Evolutionary conservation across 1,139 yeast species (phyloP).

Genomic region (Geotrichum klebahnii): DNA sequence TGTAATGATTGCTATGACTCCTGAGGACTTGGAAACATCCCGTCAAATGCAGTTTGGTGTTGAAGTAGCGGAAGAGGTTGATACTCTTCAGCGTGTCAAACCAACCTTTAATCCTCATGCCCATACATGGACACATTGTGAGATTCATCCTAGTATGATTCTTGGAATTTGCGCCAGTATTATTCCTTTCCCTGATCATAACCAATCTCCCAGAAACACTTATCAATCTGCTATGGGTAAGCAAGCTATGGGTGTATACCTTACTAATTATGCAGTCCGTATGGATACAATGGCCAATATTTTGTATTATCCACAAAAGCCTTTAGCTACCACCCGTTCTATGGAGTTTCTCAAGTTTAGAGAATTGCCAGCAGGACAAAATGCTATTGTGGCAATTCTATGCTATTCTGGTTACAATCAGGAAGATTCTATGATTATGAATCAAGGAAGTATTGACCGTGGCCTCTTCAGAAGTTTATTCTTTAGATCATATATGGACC

Average conservation of each 20-base stretch:
- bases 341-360: slow-evolving; percentile 97
- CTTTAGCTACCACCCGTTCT: slow-evolving; percentile 97
- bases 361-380: slow-evolving; percentile 98
- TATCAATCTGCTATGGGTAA: slow-evolving; percentile 99
- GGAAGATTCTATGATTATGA: slow-evolving; percentile 99
- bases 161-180: slow-evolving; percentile 97
- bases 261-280: slow-evolving; percentile 91
- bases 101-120: slow-evolving; percentile 58
- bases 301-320: slow-evolving; percentile 95
- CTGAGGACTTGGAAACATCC: slow-evolving; percentile 83
- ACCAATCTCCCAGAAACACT: slow-evolving; percentile 98
- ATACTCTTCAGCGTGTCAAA: slow-evolving; percentile 85
- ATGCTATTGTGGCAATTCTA: slow-evolving; percentile 95
- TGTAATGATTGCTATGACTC: slow-evolving; percentile 97
- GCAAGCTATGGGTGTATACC: slow-evolving; percentile 99
- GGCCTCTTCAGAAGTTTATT: slow-evolving; percentile 93
- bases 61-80: slow-evolving; percentile 48
- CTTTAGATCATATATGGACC: slow-evolving; percentile 97
- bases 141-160: slow-evolving; percentile 97
- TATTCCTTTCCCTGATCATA: slow-evolving; percentile 99
- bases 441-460: slow-evolving; percentile 93
- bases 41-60: slow-evolving; percentile 51
- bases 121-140: slow-evolving; percentile 97
- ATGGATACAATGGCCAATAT: slow-evolving; percentile 99
- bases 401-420: slow-evolving; percentile 98